phyloP scores from a whole-genome alignment of 2,329 filamentous ascomycete species.

The Pseudogymnoascus sp. region DNA sequence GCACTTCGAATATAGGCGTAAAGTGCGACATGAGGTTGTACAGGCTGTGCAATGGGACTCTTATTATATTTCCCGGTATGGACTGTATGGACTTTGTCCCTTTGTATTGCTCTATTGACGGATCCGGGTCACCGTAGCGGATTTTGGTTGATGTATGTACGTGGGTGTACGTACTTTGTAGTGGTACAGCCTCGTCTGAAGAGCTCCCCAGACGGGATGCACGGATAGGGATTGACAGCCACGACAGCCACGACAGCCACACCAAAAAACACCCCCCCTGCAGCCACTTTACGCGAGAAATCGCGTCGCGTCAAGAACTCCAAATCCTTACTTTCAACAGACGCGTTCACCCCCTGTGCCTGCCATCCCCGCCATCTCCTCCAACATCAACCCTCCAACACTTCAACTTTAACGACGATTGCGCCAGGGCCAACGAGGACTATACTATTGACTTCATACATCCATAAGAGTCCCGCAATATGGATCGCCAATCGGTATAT shows the following conservation, averaged over 20 bases:
- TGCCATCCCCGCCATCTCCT: background rate
- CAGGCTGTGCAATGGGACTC: background rate
- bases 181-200: background rate
- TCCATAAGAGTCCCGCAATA: slow-evolving; percentile 4
- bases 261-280: background rate
- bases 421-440: background rate
- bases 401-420: background rate
- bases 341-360: background rate
- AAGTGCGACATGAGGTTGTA: background rate
- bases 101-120: slow-evolving; percentile 3
- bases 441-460: background rate
- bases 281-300: slow-evolving; percentile 11
- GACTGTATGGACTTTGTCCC: background rate
- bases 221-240: background rate
- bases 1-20: background rate
- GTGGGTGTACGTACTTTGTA: background rate
- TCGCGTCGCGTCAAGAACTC: slow-evolving; percentile 10
- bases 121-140: background rate
- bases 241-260: background rate
- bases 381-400: background rate
- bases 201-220: background rate
- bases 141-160: background rate
- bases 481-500: slow-evolving; percentile 87
- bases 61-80: background rate
- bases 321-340: background rate